Conservation (phyloP, 2,329 filamentous ascomycete species). For the Arachnopeziza araneosa region DNA sequence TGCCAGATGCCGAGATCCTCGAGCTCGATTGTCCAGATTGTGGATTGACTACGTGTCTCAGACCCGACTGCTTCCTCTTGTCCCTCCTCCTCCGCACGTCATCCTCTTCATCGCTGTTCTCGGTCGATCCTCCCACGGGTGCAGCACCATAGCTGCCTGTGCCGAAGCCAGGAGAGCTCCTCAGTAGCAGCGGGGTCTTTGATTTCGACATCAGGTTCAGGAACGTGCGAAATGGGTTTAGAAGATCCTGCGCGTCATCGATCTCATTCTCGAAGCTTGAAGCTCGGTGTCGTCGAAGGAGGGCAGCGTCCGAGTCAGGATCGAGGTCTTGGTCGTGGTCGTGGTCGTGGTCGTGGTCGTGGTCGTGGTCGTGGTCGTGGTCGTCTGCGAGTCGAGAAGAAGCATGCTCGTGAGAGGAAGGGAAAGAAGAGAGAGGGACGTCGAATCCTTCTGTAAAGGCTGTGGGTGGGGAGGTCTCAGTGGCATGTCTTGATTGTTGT, state of each 20-base stretch:
- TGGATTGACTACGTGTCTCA: background rate
- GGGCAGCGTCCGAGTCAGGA: slow-evolving; percentile 23
- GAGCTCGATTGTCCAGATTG: slow-evolving; percentile 12
- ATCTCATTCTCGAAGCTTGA: slow-evolving; percentile 7
- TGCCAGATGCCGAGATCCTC: slow-evolving; percentile 5
- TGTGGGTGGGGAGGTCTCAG: background rate
- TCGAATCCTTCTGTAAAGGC: slow-evolving; percentile 10
- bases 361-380: slow-evolving; percentile 22
- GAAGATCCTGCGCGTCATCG: slow-evolving; percentile 6
- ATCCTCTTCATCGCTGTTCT: slow-evolving; percentile 31
- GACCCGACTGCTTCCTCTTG: slow-evolving; percentile 21
- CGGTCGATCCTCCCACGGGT: slow-evolving; percentile 38
- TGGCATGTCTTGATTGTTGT: background rate
- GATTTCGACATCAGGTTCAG: slow-evolving; percentile 31
- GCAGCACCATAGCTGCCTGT: slow-evolving; percentile 57
- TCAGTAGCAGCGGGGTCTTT: slow-evolving; percentile 49
- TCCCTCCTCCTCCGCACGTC: slow-evolving; percentile 20
- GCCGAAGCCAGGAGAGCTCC: slow-evolving; percentile 54
- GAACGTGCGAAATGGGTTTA: slow-evolving; percentile 20
- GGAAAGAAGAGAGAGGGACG: slow-evolving; percentile 20
- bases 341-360: slow-evolving; percentile 18
- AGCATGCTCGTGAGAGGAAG: slow-evolving; percentile 6
- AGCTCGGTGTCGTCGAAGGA: slow-evolving; percentile 21
- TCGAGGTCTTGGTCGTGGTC: slow-evolving; percentile 21
- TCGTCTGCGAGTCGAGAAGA: slow-evolving; percentile 2